Conservation (phyloP, 2,329 filamentous ascomycete species). For the Pseudocercospora fuligena region DNA sequence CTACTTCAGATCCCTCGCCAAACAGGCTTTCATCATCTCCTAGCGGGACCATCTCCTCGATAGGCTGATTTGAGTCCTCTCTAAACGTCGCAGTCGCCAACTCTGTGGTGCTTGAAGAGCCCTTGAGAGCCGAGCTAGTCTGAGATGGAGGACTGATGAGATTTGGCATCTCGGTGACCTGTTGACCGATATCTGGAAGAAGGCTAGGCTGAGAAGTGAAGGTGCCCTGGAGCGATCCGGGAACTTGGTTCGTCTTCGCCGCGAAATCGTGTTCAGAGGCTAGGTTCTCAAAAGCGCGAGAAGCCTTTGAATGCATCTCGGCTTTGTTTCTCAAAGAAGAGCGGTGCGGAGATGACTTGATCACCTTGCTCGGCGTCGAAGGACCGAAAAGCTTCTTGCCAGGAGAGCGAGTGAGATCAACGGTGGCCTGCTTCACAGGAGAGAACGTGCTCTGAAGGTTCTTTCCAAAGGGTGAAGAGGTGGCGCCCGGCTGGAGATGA, state of each 20-base stretch:
- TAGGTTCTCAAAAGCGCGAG: not conserved
- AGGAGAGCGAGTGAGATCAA: not conserved
- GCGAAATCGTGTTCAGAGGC: not conserved
- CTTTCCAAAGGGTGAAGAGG: not conserved
- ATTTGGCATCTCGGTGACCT: not conserved
- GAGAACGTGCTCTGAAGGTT: not conserved
- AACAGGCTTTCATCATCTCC: not conserved
- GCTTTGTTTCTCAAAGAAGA: not conserved
- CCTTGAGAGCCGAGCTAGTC: not conserved
- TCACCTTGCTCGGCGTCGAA: not conserved
- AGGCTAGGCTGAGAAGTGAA: not conserved
- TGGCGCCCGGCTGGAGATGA: too few relatives aligned
- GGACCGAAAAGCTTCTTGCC: not conserved
- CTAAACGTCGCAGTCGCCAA: not conserved
- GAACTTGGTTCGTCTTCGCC: not conserved
- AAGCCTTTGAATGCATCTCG: not conserved
- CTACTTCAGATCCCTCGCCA: not conserved
- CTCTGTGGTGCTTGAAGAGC: not conserved
- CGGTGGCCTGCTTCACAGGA: not conserved
- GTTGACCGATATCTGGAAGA: not conserved
- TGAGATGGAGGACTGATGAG: not conserved
- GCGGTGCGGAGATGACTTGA: not conserved
- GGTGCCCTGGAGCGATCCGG: not conserved
- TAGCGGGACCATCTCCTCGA: not conserved
- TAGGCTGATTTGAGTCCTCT: not conserved